phyloP scores from a whole-genome alignment of 495 filamentous ascomycete species.

The Aspergillus baeticus region DNA sequence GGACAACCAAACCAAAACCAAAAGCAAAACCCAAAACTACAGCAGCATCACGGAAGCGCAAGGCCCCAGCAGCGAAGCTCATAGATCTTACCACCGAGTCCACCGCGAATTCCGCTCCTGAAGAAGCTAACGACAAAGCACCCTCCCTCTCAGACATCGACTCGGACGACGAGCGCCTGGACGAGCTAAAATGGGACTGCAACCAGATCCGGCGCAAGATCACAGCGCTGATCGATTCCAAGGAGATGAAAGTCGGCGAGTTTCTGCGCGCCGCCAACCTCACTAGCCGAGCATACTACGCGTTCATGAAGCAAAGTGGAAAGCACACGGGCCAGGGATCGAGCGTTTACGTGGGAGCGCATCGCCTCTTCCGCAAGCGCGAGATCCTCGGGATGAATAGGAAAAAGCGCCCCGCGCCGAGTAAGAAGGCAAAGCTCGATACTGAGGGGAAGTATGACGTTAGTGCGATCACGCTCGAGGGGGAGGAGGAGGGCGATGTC shows the following conservation, averaged over 20 bases:
- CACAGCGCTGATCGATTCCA: slow-evolving; percentile 5
- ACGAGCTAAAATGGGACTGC: slow-evolving; percentile 7
- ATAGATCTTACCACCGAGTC: no score
- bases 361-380: slow-evolving; percentile 1
- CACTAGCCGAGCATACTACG: slow-evolving; percentile 3
- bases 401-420: not conserved
- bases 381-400: slow-evolving; percentile 6
- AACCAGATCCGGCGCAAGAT: slow-evolving; percentile 13
- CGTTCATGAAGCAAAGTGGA: slow-evolving; percentile 13
- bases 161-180: slow-evolving; percentile 1
- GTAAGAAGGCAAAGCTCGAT: not conserved
- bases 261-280: slow-evolving; percentile 11
- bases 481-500: slow-evolving; percentile 5
- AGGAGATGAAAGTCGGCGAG: slow-evolving; percentile 12
- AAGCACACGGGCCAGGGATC: slow-evolving; percentile 10
- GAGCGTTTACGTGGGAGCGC: not conserved
- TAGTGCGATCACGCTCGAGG: slow-evolving; percentile 1
- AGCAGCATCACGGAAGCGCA: no score
- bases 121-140: no score
- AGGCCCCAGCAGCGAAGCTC: no score
- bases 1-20: no score
- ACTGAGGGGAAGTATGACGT: slow-evolving; percentile 11
- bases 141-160: not conserved
- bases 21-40: no score
- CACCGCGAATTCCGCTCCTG: no score